These are phyloP conservation scores for Solanum chaucha DNA, from an alignment of 257 asterid genomes.

Conservation along the genomic window DNA sequence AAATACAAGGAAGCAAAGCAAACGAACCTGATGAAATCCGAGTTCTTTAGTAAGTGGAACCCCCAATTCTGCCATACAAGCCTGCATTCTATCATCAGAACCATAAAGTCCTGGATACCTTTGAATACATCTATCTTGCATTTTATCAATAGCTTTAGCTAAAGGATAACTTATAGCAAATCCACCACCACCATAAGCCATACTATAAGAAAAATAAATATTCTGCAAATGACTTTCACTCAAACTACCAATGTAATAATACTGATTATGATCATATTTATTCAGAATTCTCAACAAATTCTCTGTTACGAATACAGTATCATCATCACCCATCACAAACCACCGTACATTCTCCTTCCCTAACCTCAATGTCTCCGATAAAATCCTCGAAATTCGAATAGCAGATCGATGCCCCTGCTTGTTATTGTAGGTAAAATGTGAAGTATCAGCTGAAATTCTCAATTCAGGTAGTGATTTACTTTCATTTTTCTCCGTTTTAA, in stretches of 20 bases:
- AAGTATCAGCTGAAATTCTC: constrained; percentile 51
- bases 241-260: constrained; percentile 11
- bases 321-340: constrained; percentile 94
- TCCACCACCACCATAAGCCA: constrained; percentile 18
- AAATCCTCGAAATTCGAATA: constrained; percentile 63
- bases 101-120: constrained; percentile 15
- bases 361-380: constrained; percentile 59
- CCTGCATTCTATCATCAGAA: constrained; percentile 21
- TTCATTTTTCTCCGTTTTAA: constrained; percentile 18
- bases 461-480: constrained; percentile 31
- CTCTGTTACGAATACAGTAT: constrained; percentile 68
- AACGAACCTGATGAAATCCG: constrained; percentile 14
- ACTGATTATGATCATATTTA: constrained; percentile 12
- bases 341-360: constrained; percentile 52
- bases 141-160: constrained; percentile 3
- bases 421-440: constrained; percentile 44
- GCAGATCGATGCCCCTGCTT: constrained; percentile 71
- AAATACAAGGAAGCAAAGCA: not conserved
- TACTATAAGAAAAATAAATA: constrained; percentile 51
- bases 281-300: constrained; percentile 27
- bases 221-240: constrained; percentile 12
- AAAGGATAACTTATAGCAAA: constrained; percentile 12
- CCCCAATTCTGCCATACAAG: constrained; percentile 17
- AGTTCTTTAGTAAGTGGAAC: constrained; percentile 7
- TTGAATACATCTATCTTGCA: constrained; percentile 11